Evolutionary conservation across 2,329 filamentous ascomycete genomes (phyloP), one percentile per base, ranked within the genome.

Genomic region (Clarireedia sp.): DNA sequence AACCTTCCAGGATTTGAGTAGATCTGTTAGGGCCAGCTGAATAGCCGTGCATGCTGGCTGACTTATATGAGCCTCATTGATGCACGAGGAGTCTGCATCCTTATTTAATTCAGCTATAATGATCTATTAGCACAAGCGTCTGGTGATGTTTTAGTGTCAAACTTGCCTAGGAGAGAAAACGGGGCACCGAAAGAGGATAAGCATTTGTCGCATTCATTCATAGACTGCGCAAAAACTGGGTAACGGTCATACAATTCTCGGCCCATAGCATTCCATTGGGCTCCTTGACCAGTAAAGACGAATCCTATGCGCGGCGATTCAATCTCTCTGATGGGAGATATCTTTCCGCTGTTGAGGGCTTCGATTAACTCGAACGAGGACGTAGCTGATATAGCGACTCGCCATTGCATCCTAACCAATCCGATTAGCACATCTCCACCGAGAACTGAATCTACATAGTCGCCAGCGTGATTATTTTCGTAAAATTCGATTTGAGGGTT

Each of bases 41-140:
- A 80, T 59, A 0, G 75, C 73, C 0, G 73, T 75, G 54, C 70
- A 74, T 68, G 69, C 64, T 56, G 74, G 73, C 59, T 75, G 73
- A 7, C 68, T 71, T 49, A 75, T 68, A 48, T 73, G 65, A 0
- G 74, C 71, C 24, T 68, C 24, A 12, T 46, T 44, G 4, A 75
- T 62, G 16, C 63, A 61, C 0, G 71, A 70, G 0, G 68, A 62
- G 9, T 66, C 58, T 5, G 62, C 68, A 45, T 69, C 63, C 47
- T 66, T 69, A 37, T 50, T 41, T 2, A 76, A 66, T 57, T 74
- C 71, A 29, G 17, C 33, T 17, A 59, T 54, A 37, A 23, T 16
- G 10, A 40, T 19, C 14, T 17, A 2, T 40, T 40, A 40, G 38
- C 14, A 40, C 3, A 33, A 33, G 26, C 9, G 3, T 33, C 8